phyloP scores from a whole-genome alignment of 495 filamentous ascomycete species.

The Penicillium atrosanguineum region DNA sequence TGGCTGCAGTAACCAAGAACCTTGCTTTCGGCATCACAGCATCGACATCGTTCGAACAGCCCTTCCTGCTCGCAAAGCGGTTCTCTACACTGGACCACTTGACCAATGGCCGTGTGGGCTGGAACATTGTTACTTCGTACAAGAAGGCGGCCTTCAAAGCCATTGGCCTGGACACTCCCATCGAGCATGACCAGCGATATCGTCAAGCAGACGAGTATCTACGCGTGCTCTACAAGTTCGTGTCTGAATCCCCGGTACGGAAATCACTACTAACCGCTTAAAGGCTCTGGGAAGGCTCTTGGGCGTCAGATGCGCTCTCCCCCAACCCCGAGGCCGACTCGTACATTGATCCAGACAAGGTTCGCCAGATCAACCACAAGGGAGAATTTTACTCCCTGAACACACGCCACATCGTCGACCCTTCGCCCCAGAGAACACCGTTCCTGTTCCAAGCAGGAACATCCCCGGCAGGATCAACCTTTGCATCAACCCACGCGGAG shows the following conservation, averaged over 20 bases:
- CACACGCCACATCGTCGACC: conserved; percentile 55
- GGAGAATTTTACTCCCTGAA: conserved; percentile 56
- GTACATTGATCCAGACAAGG: conserved; percentile 53
- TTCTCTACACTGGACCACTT: conserved; percentile 65
- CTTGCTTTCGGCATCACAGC: conserved; percentile 47
- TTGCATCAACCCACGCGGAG: conserved; percentile 61
- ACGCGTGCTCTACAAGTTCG: conserved; percentile 52
- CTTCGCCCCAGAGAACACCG: conserved; percentile 61
- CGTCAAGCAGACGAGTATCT: conserved; percentile 61
- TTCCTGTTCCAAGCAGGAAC: conserved; percentile 66
- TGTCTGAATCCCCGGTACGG: background rate
- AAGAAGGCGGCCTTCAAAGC: conserved; percentile 59
- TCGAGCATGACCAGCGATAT: conserved; percentile 63
- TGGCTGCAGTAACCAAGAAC: conserved; percentile 49
- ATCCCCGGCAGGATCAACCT: conserved; percentile 54
- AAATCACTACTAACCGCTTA: background rate
- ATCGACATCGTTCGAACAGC: conserved; percentile 58
- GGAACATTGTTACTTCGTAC: conserved; percentile 66
- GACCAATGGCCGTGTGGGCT: conserved; percentile 57
- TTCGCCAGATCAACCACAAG: conserved; percentile 57
- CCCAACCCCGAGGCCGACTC: conserved; percentile 48
- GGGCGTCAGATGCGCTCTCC: conserved; percentile 52
- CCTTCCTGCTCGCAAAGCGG: conserved; percentile 56
- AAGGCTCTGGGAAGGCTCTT: conserved; percentile 61
- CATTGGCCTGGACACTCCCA: conserved; percentile 53